Conservation (phyloP, 108 stramenopile species). For the Discostella pseudostelligera region DNA sequence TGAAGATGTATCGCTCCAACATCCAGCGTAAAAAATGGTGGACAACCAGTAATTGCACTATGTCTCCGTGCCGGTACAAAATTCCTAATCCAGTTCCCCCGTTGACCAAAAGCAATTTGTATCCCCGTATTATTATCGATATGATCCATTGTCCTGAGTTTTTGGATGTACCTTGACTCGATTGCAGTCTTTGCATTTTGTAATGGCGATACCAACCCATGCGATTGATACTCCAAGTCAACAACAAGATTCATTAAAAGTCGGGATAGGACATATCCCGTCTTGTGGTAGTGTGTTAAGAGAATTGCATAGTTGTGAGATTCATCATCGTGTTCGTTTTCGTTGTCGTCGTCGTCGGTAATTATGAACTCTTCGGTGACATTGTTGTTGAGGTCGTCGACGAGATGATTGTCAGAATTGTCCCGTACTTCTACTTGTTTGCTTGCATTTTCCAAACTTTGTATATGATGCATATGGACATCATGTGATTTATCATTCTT, state of each 20-base stretch:
- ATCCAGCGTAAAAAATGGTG: slow-evolving; percentile 10
- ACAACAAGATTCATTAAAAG: slow-evolving; percentile 16
- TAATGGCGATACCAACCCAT: background rate
- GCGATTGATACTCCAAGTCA: slow-evolving; percentile 5
- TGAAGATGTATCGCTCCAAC: slow-evolving; percentile 23
- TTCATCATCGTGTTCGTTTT: background rate
- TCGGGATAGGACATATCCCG: slow-evolving; percentile 39
- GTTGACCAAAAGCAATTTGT: slow-evolving; percentile 21
- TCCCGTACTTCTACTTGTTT: no score
- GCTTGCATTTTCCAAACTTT: no score
- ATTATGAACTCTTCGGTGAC: no score
- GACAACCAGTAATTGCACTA: slow-evolving; percentile 1
- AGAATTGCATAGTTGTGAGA: slow-evolving; percentile 29
- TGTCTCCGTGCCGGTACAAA: background rate
- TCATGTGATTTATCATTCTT: no score
- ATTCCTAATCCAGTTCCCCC: slow-evolving; percentile 6
- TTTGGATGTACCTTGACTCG: background rate
- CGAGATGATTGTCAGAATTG: no score
- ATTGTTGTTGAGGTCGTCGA: no score
- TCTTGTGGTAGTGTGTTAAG: slow-evolving; percentile 38
- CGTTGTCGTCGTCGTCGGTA: background rate
- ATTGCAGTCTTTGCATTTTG: no score
- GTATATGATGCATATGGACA: no score
- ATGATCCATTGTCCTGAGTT: background rate
- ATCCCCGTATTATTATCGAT: slow-evolving; percentile 15